Conservation (phyloP, 257 asterid genomes). For the Capsicum rhomboideum region DNA sequence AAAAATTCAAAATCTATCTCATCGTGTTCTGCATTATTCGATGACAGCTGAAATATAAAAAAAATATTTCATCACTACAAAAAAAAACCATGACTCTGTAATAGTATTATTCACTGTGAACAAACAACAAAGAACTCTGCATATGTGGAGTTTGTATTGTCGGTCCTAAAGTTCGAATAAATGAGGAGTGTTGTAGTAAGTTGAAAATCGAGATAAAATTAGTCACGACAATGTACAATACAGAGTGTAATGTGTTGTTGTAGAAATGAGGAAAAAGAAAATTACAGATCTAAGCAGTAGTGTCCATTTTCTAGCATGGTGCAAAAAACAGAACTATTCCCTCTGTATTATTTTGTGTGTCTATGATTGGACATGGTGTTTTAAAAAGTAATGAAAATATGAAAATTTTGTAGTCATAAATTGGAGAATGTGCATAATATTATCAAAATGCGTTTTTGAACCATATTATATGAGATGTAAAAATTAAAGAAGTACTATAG, state of each 20-base stretch:
- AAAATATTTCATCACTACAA: background rate
- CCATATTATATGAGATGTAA: background rate
- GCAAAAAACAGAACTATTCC: background rate
- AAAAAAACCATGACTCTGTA: background rate
- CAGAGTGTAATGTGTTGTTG: background rate
- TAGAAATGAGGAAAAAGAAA: background rate
- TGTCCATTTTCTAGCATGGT: background rate
- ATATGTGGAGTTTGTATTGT: too few relatives aligned
- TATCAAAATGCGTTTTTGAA: background rate
- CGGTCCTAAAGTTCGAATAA: background rate
- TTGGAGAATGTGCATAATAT: background rate
- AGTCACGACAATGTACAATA: too few relatives aligned
- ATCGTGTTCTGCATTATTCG: conserved; percentile 28
- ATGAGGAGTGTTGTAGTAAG: background rate
- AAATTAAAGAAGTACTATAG: background rate
- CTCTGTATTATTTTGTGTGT: background rate
- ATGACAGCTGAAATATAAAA: conserved; percentile 16
- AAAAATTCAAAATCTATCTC: conserved; percentile 40
- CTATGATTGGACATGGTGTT: too few relatives aligned
- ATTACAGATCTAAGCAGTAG: background rate
- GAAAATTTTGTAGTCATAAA: background rate
- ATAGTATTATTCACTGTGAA: background rate
- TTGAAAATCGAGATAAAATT: background rate
- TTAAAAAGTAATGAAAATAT: background rate
- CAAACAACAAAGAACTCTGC: background rate